These are phyloP conservation scores for Cystobasidium onofrii DNA, from an alignment of 768 basidiomycete species.

Conservation along the genomic window DNA sequence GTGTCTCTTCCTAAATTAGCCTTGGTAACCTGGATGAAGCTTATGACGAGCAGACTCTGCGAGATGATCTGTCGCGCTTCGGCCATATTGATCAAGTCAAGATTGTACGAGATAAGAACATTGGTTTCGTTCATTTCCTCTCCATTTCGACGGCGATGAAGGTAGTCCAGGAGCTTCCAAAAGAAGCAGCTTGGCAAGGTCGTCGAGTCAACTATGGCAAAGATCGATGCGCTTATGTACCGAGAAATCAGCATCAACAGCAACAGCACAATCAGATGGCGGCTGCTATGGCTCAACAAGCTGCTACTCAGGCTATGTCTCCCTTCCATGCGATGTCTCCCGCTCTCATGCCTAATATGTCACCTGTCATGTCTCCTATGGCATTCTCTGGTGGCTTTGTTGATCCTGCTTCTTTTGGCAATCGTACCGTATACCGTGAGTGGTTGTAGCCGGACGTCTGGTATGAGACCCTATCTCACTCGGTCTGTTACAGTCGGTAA, in stretches of 20 bases:
- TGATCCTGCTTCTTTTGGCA: conserved; percentile 54
- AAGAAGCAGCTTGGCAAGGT: conserved; percentile 85
- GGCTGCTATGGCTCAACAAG: conserved; percentile 42
- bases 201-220: conserved; percentile 98
- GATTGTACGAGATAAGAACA: conserved; percentile 98
- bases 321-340: conserved; percentile 41
- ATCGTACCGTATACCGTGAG: conserved; percentile 73
- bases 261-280: conserved; percentile 48
- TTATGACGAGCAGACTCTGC: conserved; percentile 80
- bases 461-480: not conserved
- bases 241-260: conserved; percentile 76
- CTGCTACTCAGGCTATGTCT: conserved; percentile 21
- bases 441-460: not conserved
- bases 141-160: conserved; percentile 91
- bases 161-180: conserved; percentile 88
- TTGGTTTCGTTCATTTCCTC: conserved; percentile 97
- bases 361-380: conserved; percentile 43
- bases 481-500: conserved; percentile 48
- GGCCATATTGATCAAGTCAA: conserved; percentile 98
- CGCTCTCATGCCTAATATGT: conserved; percentile 41
- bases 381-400: conserved; percentile 43
- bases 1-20: conserved; percentile 33
- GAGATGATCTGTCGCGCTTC: conserved; percentile 84
- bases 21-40: conserved; percentile 82
- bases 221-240: conserved; percentile 95